These are phyloP conservation scores for Viridothelium virens DNA, from an alignment of 495 filamentous ascomycete species.

Conservation along the genomic window DNA sequence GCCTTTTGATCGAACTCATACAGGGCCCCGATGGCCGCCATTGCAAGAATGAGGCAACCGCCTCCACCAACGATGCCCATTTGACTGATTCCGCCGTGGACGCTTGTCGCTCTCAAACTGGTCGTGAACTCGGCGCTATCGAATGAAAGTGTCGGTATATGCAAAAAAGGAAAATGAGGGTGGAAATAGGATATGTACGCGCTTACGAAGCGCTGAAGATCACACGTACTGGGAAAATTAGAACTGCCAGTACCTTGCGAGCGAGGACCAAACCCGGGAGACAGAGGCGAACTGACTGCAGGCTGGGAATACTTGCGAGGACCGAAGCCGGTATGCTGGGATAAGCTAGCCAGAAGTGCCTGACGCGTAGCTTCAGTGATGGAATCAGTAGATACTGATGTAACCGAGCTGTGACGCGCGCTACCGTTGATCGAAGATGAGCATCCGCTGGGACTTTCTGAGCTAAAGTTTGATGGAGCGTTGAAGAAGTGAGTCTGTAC, in stretches of 20 bases:
- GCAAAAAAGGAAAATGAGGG: constrained; percentile 87
- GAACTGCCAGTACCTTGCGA: constrained; percentile 15
- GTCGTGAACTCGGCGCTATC: constrained; percentile 63
- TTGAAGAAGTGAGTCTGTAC: constrained; percentile 41
- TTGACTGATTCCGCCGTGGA: constrained; percentile 50
- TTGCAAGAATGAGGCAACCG: constrained; percentile 86
- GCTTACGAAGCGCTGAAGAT: constrained; percentile 85
- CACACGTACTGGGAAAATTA: constrained; percentile 71
- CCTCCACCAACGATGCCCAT: constrained; percentile 67
- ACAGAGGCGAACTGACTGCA: constrained; percentile 56
- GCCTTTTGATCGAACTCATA: constrained; percentile 76
- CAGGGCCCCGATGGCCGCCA: constrained; percentile 92
- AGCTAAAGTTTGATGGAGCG: constrained; percentile 44
- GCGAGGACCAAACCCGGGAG: constrained; percentile 37
- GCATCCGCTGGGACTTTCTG: constrained; percentile 54
- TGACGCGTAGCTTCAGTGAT: constrained; percentile 92
- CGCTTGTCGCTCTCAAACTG: constrained; percentile 47
- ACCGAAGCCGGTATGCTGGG: constrained; percentile 64
- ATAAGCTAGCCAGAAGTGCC: constrained; percentile 73
- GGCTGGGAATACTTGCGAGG: constrained; percentile 71
- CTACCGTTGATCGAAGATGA: constrained; percentile 56
- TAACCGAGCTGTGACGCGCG: constrained; percentile 55
- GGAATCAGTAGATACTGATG: constrained; percentile 61
- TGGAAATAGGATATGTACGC: constrained; percentile 94
- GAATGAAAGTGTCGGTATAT: constrained; percentile 87